Evolutionary conservation across 2,329 filamentous ascomycete species (phyloP).

Genomic region (Didymella arachidicola): DNA sequence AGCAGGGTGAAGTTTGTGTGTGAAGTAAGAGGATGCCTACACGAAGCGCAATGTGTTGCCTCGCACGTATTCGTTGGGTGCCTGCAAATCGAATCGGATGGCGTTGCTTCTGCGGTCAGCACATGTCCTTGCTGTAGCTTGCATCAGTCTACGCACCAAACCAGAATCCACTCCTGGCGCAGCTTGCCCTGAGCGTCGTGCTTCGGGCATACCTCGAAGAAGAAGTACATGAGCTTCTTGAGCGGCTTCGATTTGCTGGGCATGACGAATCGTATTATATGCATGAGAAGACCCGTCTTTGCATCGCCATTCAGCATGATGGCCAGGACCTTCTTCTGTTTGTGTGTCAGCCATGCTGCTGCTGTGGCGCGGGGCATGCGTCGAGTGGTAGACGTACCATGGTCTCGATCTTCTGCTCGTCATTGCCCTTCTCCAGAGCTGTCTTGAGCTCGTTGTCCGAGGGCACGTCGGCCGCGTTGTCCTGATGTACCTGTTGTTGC

Average conservation of each 20-base stretch:
- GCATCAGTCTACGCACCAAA: slow-evolving; percentile 71
- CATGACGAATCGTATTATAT: slow-evolving; percentile 99
- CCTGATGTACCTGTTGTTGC: slow-evolving; percentile 73
- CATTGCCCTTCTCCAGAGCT: slow-evolving; percentile 91
- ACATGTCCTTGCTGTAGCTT: background rate
- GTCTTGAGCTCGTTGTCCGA: slow-evolving; percentile 89
- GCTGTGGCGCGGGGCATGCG: slow-evolving; percentile 58
- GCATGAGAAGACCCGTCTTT: slow-evolving; percentile 95
- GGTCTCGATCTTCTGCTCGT: slow-evolving; percentile 91
- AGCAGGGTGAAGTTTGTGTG: slow-evolving; percentile 18
- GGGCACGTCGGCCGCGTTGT: slow-evolving; percentile 94
- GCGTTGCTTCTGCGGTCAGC: slow-evolving; percentile 74
- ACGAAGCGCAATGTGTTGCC: slow-evolving; percentile 98
- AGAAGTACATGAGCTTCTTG: slow-evolving; percentile 99
- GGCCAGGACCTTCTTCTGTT: slow-evolving; percentile 82
- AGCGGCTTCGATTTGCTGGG: slow-evolving; percentile 94
- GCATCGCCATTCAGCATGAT: slow-evolving; percentile 98
- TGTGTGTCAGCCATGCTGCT: slow-evolving; percentile 50
- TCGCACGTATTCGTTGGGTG: slow-evolving; percentile 97
- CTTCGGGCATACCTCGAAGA: slow-evolving; percentile 99
- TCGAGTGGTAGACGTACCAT: slow-evolving; percentile 44
- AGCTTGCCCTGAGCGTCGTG: slow-evolving; percentile 90
- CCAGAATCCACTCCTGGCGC: slow-evolving; percentile 99
- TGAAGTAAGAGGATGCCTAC: slow-evolving; percentile 24
- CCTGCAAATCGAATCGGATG: slow-evolving; percentile 95